Base-by-base conservation (phyloP, 2,329 filamentous ascomycete species). In the Amphichorda felina region DNA sequence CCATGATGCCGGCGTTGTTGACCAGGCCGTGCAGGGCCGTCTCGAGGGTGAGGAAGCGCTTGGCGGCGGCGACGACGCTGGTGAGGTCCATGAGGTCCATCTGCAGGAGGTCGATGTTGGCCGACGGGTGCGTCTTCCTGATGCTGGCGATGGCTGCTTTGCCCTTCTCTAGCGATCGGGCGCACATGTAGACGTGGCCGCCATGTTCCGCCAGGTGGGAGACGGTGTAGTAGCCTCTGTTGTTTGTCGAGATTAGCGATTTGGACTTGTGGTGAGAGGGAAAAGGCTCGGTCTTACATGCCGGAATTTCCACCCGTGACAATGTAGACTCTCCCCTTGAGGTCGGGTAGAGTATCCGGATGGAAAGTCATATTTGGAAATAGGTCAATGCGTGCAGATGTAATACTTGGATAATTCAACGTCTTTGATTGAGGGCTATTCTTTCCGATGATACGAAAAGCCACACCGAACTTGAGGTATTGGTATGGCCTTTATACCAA, bases 1-100 rank as follows among this genome's bases (percentile, higher is more conserved):
- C 54, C 55, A 57, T 57, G 31, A 60, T 47, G 11, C 53, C 56
- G n/a, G n/a, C n/a, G n/a, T n/a, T n/a, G n/a, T n/a, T n/a, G n/a
- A n/a, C n/a, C n/a, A n/a, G n/a, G n/a, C 37, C 43, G 45, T 38
- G 45, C 8, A 50, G 42, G 7, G 45, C 44, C 40, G 44, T 47
- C 2, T 19, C 37, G 47, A 53, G 56, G 1, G 38, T 26, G 10
- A 54, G 56, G 4, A 66, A 50, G 4, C 46, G 41, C 7, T 39
- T 43, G 3, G 58, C 59, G 0, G 59, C 55, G 2, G 40, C 33
- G 14, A 60, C 54, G 6, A 66, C 46, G 4, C 47, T 50, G 5
- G 54, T 49, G 26, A 57, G 45, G 24, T 53, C 57, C 9, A 45
- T 48, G 17, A 66, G 55, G 32, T 61, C 56, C 21, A 60, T 49